Evolutionary conservation across 179 eudicot genomes (phyloP), one percentile per base, ranked within the genome.

Genomic region (Corrigiola litoralis): DNA sequence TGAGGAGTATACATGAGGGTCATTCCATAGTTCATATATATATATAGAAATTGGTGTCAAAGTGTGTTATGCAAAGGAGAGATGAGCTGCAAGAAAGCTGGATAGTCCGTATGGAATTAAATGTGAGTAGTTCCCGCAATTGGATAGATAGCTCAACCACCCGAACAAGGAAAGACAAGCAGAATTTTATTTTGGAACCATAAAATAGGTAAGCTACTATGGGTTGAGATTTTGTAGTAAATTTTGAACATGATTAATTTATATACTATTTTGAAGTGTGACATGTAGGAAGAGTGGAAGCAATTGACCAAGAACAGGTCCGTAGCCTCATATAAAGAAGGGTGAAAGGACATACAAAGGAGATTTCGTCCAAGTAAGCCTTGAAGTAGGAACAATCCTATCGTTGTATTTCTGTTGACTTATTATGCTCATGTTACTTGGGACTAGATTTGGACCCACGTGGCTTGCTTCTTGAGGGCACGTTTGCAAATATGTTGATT

Each of bases 71-170:
- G 48, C 2, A 31, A 28, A 53, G 23, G 37, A 21, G 36, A 4
- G 56, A 66, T 59, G 75, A 73, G 75, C 46, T 69, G 74, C 76
- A 14, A 71, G 62, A 55, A 79, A 68, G 76, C 67, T 73, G 80
- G 78, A 42, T 36, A 13, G 53, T 38, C 36, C 49, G 34, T 48
- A 18, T 50, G 66, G 63, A 63, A 72, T 71, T 75, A 61, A 77
- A 68, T 77, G 85, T 61, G 80, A 69, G 77, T 79, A 29, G 82
- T 66, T 72, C 68, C 45, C 63, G 29, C 54, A 72, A 81, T 71
- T 46, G 69, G 72, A 77, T 61, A 24, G 76, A 77, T 78, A 66
- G 82, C 76, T 81, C 82, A 81, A 81, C 85, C 28, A 81, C 85
- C 77, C 56, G 23, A 45, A 66, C 28, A 23, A 23, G 45, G 60